Base-by-base conservation (phyloP, 805 yeast species). In the Candida morakotiae region DNA sequence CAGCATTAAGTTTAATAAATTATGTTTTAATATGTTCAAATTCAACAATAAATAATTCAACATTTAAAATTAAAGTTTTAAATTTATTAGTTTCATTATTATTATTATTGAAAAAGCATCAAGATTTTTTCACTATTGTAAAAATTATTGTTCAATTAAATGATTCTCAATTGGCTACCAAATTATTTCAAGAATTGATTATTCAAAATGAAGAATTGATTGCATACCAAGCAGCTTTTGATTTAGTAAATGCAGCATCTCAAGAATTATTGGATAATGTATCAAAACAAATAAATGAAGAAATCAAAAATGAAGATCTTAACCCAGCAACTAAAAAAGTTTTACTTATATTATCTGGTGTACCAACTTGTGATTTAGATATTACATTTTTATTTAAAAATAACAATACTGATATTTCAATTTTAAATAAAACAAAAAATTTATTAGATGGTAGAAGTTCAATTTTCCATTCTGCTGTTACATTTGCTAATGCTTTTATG, bases 211-310 rank as follows among this genome's bases (percentile, higher is more conserved):
- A 71, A 44, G 59, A 56, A 33, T 69, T 79, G 45, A 70, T 84
- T 42, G 95, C 95, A 2, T 86, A 79, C 60, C 98, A 93, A 68
- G 86, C 91, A 37, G 97, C 97, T 1, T 93, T 93, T 59, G 98
- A 93, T 59, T 74, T 93, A 42, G 97, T 89, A 5, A 81, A 80
- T 38, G 81, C 94, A 11, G 96, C 96, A 0, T 77, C 96, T 6
- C 98, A 91, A 65, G 94, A 87, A 55, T 71, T 93, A 47, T 71
- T 89, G 41, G 82, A 79, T 39, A 71, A 67, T 31, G 70, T 81
- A 5, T 61, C 72, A 18, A 65, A 71, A 27, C 55, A 53, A 5
- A 58, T 76, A 36, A 66, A 55, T 28, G 48, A 48, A 8, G 66
- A 64, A 31, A 48, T 55, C 34, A 44, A 56, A 18, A 20, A 29